A percentile compares a stretch with the other conserved stretches of the same genome.
These are phyloP conservation scores for Blastomyces gilchristii DNA, from an alignment of 2,329 filamentous ascomycete genomes.

Conservation along the genomic window DNA sequence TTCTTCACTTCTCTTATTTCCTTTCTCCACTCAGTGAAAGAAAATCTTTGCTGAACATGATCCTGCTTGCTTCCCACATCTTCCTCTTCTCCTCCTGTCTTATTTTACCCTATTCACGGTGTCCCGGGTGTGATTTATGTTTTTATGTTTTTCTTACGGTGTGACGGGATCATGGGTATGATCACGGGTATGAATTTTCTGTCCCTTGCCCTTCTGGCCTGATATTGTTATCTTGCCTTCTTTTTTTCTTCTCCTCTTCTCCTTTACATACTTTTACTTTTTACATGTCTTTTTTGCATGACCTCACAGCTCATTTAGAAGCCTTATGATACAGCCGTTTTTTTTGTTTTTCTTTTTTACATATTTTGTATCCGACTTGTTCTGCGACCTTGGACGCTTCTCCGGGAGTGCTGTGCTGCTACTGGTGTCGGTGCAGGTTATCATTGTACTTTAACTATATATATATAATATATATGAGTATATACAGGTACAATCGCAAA, in stretches of 20 bases:
- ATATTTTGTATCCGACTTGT: too few relatives aligned
- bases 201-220: too few relatives aligned
- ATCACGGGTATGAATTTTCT: too few relatives aligned
- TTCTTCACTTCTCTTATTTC: too few relatives aligned
- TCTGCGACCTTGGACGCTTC: too few relatives aligned
- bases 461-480: background rate
- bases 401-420: too few relatives aligned
- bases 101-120: background rate
- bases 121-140: background rate
- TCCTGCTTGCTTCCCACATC: background rate
- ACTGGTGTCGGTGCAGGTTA: background rate
- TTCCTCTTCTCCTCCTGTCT: background rate
- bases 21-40: background rate
- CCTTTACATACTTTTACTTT: background rate
- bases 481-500: background rate
- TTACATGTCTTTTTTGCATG: background rate
- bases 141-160: background rate
- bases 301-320: background rate
- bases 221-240: background rate
- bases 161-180: background rate
- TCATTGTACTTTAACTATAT: background rate
- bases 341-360: background rate
- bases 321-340: background rate
- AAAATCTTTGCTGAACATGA: background rate
- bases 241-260: background rate